A percentile compares a stretch with the other conserved stretches of the same genome.
Evolutionary conservation across 192 early-diverging fungal species (phyloP).

Genomic region (Kickxella alabastrina): DNA sequence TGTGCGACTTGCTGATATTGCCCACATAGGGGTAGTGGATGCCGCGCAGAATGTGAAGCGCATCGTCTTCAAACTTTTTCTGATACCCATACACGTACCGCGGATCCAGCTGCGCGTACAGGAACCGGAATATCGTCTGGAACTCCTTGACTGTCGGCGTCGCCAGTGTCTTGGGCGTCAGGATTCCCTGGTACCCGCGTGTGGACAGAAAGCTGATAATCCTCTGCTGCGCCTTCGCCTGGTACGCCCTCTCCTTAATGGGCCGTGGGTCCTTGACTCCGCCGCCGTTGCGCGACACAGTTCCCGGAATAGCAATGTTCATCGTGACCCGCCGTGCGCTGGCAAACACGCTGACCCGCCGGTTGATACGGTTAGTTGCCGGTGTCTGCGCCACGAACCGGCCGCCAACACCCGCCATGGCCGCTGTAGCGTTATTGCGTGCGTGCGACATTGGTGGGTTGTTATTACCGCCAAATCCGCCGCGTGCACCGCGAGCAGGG

Average conservation of each 20-base stretch:
- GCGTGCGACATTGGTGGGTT: constrained; percentile 43
- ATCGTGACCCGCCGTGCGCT: constrained; percentile 43
- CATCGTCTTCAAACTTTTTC: constrained; percentile 71
- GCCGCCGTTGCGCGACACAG: constrained; percentile 33
- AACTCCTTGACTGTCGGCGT: constrained; percentile 71
- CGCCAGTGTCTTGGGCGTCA: constrained; percentile 57
- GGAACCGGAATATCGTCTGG: constrained; percentile 67
- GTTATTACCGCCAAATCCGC: constrained; percentile 15
- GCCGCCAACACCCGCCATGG: not conserved
- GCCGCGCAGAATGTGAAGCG: constrained; percentile 56
- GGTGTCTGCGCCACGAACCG: constrained; percentile 36
- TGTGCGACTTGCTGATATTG: constrained; percentile 67
- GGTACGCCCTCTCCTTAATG: constrained; percentile 60
- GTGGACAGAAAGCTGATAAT: constrained; percentile 64
- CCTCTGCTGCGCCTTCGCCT: constrained; percentile 54
- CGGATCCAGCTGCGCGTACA: constrained; percentile 68
- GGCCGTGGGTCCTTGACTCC: constrained; percentile 66
- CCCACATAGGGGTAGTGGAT: constrained; percentile 49
- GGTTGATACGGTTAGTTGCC: constrained; percentile 40
- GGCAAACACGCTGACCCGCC: constrained; percentile 49
- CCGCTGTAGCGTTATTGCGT: constrained; percentile 22
- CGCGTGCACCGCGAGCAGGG: constrained; percentile 20
- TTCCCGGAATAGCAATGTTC: constrained; percentile 28
- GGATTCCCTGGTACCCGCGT: constrained; percentile 56
- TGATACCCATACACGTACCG: constrained; percentile 55